Percentiles rank a stretch among this genome's conserved stretches.
These are phyloP conservation scores for Canavalia gladiata DNA, from an alignment of 306 rosid genomes.

Conservation along the genomic window DNA sequence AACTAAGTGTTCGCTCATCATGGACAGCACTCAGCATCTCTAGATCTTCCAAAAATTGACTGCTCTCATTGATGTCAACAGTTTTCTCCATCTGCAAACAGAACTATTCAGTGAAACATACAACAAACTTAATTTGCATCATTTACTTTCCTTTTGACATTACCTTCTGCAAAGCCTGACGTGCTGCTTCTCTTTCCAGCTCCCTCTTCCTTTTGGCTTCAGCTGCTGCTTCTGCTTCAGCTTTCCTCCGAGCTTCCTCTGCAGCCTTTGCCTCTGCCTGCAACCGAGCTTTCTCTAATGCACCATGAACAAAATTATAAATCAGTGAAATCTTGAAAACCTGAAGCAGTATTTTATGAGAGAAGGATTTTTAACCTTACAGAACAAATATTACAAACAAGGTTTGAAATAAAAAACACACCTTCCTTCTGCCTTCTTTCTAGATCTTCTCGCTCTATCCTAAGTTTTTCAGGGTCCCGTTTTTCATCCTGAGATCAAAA, in stretches of 20 bases:
- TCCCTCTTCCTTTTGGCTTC: slow-evolving; percentile 87
- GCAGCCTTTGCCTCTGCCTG: slow-evolving; percentile 98
- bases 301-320: slow-evolving; percentile 16
- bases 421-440: slow-evolving; percentile 90
- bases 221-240: slow-evolving; percentile 83
- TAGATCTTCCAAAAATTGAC: slow-evolving; percentile 84
- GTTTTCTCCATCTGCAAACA: slow-evolving; percentile 88
- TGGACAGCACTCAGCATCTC: slow-evolving; percentile 77
- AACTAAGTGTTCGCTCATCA: slow-evolving; percentile 62
- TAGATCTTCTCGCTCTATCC: slow-evolving; percentile 89
- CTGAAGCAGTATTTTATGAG: slow-evolving; percentile 16
- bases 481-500: slow-evolving; percentile 77
- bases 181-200: slow-evolving; percentile 94
- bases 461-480: slow-evolving; percentile 85
- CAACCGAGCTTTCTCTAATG: slow-evolving; percentile 87
- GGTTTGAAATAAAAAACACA: slow-evolving; percentile 45
- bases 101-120: slow-evolving; percentile 30
- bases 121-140: slow-evolving; percentile 24
- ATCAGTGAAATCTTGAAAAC: slow-evolving; percentile 11
- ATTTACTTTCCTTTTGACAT: neutral
- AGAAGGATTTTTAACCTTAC: neutral
- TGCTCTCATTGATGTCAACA: slow-evolving; percentile 81
- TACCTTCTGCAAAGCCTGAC: slow-evolving; percentile 88
- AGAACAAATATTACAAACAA: slow-evolving; percentile 17
- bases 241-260: slow-evolving; percentile 86